These are phyloP conservation scores for Opeltia flavorubescens DNA, from an alignment of 495 filamentous ascomycete genomes.

Conservation along the genomic window DNA sequence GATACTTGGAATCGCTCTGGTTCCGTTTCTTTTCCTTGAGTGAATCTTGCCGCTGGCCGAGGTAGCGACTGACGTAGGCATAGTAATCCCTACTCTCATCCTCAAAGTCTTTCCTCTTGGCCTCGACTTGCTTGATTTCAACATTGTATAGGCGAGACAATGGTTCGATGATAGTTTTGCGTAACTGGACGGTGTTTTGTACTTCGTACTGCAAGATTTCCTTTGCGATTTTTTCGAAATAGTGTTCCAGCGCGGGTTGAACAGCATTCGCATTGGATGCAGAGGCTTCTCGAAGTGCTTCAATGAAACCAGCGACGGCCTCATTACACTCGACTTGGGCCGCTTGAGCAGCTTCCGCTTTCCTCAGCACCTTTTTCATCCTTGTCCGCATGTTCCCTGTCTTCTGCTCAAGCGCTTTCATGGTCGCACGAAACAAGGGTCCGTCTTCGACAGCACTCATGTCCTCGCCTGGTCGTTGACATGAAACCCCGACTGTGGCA, in stretches of 20 bases:
- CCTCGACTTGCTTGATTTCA: conserved; percentile 95
- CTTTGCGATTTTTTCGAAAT: conserved; percentile 90
- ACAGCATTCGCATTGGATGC: conserved; percentile 89
- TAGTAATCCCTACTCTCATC: conserved; percentile 98
- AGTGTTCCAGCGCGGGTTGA: conserved; percentile 89
- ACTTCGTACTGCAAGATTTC: conserved; percentile 82
- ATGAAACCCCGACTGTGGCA: conserved; percentile 76
- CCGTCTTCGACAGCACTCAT: conserved; percentile 82
- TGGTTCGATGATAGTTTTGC: conserved; percentile 87
- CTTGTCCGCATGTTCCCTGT: conserved; percentile 83
- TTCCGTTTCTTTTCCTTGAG: conserved; percentile 91
- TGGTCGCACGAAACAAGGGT: conserved; percentile 87
- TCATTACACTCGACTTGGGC: conserved; percentile 76
- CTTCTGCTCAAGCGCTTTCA: conserved; percentile 93
- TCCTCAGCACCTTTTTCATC: conserved; percentile 92
- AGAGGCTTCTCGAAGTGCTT: conserved; percentile 77
- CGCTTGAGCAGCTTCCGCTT: conserved; percentile 70
- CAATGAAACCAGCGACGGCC: conserved; percentile 66
- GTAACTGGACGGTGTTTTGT: conserved; percentile 69
- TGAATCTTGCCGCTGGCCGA: conserved; percentile 89
- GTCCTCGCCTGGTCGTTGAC: conserved; percentile 76
- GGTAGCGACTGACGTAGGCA: conserved; percentile 81
- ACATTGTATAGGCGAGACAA: conserved; percentile 80
- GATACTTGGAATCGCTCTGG: conserved; percentile 93
- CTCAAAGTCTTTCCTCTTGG: conserved; percentile 95